These are phyloP conservation scores for Strombidium stylifer DNA, from an alignment of 73 alveolate species.

Conservation along the genomic window DNA sequence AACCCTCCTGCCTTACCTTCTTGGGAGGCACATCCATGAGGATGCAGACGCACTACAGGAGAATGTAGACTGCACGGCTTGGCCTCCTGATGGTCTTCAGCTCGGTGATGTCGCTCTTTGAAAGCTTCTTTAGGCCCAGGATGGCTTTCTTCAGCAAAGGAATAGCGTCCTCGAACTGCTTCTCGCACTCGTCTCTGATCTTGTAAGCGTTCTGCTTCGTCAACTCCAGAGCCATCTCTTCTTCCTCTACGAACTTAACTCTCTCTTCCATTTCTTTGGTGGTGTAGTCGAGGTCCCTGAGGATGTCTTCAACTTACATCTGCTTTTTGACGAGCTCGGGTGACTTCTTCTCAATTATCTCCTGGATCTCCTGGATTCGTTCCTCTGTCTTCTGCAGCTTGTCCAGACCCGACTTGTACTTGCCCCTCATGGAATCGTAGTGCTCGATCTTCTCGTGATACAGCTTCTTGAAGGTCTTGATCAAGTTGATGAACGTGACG, in stretches of 20 bases:
- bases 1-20: constrained; percentile 56
- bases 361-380: constrained; percentile 72
- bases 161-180: constrained; percentile 82
- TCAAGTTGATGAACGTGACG: constrained; percentile 80
- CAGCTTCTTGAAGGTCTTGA: constrained; percentile 73
- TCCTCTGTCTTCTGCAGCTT: constrained; percentile 78
- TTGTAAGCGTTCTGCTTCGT: constrained; percentile 83
- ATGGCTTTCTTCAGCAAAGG: constrained; percentile 93
- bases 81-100: constrained; percentile 93
- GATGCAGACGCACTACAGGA: constrained; percentile 74
- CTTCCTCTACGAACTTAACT: constrained; percentile 76
- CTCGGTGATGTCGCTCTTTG: constrained; percentile 88
- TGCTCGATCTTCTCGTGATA: constrained; percentile 79
- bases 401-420: constrained; percentile 82
- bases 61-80: constrained; percentile 85
- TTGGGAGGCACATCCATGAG: constrained; percentile 54
- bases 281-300: constrained; percentile 80
- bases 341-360: constrained; percentile 61
- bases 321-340: constrained; percentile 82
- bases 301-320: constrained; percentile 72
- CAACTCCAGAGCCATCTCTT: constrained; percentile 86
- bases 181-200: constrained; percentile 87
- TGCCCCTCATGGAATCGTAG: constrained; percentile 68
- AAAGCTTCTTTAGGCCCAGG: constrained; percentile 83
- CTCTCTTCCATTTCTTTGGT: constrained; percentile 87